Conservation (phyloP, 108 stramenopile species). For the Bacterosira constricta region DNA sequence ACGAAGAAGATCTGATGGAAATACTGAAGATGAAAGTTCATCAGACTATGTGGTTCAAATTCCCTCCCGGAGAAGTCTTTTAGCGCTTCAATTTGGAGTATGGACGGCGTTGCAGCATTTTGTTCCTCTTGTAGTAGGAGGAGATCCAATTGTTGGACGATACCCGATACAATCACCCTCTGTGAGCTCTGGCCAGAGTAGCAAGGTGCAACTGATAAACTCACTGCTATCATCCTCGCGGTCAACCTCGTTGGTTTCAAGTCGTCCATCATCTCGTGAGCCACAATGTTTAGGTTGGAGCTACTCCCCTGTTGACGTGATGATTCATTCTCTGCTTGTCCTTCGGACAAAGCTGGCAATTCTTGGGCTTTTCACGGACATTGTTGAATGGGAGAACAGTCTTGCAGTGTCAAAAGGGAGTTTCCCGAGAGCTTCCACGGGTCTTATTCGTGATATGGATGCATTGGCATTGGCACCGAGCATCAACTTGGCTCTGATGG, state of each 20-base stretch:
- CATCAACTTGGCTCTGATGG: constrained; percentile 18
- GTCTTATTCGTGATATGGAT: not conserved
- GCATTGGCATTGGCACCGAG: not conserved
- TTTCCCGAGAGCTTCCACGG: not conserved
- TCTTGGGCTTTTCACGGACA: constrained; percentile 11
- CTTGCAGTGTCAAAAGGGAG: not conserved
- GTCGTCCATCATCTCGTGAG: not conserved
- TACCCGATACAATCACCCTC: not conserved
- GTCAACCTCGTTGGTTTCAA: constrained; percentile 3
- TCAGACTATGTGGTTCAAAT: constrained; percentile 2
- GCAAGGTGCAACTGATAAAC: not conserved
- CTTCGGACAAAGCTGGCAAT: constrained; percentile 28
- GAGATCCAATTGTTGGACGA: not conserved
- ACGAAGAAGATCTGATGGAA: not conserved
- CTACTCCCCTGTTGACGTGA: constrained; percentile 23
- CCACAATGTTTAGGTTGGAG: constrained; percentile 3
- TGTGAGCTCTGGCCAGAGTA: not conserved
- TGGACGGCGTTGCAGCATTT: constrained; percentile 27
- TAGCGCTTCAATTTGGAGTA: constrained; percentile 36
- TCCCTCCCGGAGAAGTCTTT: constrained; percentile 17
- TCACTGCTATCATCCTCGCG: constrained; percentile 19
- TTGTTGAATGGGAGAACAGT: not conserved
- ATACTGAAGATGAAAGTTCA: not conserved
- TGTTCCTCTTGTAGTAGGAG: not conserved
- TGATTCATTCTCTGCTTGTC: constrained; percentile 27